These are phyloP conservation scores for Calycina marina DNA, from an alignment of 2,329 filamentous ascomycete species.

Conservation along the genomic window DNA sequence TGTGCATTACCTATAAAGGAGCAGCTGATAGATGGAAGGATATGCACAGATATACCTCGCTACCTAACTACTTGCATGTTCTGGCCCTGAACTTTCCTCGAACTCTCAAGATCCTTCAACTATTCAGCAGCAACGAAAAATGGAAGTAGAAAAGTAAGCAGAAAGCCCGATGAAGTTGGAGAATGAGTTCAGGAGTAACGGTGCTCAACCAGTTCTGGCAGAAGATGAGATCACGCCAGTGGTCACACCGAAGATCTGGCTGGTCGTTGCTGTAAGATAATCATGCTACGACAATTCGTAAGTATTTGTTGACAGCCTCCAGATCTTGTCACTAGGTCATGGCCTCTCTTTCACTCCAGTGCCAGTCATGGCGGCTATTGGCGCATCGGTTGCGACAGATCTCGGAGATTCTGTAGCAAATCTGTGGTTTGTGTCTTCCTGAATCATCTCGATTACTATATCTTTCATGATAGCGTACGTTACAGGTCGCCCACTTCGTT, in stretches of 20 bases:
- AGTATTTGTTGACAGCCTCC: background rate
- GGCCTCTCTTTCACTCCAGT: slow-evolving; percentile 28
- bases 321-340: slow-evolving; percentile 24
- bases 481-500: too few relatives aligned
- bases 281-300: background rate
- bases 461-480: slow-evolving; percentile 26
- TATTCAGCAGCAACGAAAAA: too few relatives aligned
- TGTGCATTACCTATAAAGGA: too few relatives aligned
- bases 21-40: too few relatives aligned
- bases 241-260: slow-evolving; percentile 28
- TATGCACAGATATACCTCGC: too few relatives aligned
- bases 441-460: slow-evolving; percentile 28
- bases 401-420: slow-evolving; percentile 23
- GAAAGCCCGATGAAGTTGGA: too few relatives aligned
- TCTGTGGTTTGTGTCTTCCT: slow-evolving; percentile 25
- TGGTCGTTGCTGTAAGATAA: slow-evolving; percentile 21
- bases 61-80: too few relatives aligned
- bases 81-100: too few relatives aligned
- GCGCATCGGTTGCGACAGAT: slow-evolving; percentile 21
- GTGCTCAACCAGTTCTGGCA: too few relatives aligned
- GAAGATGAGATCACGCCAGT: slow-evolving; percentile 20
- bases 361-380: slow-evolving; percentile 21
- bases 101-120: too few relatives aligned
- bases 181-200: too few relatives aligned
- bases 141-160: too few relatives aligned